Evolutionary conservation across 2,329 filamentous ascomycete genomes (phyloP), one percentile per base, ranked within the genome.

Genomic region (Septoria petroselini): DNA sequence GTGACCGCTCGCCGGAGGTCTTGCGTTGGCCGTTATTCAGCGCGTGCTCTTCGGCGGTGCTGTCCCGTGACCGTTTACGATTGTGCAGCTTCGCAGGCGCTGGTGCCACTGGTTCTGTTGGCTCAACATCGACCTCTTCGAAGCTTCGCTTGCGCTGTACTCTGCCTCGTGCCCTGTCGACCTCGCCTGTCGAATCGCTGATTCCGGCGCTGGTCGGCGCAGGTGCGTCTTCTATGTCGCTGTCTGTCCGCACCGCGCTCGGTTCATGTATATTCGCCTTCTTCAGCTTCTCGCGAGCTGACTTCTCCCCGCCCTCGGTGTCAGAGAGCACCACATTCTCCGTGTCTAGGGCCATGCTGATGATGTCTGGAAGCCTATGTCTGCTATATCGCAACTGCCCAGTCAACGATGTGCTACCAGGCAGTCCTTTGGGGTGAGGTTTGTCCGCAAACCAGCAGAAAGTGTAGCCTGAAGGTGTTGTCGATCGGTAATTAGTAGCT

Each of bases 201-300:
- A 65, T 63, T n/a, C 52, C 55, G 21, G 68, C 65, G 34, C 45
- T 34, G 7, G 45, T 41, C 15, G 45, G 45, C 17, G 37, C 45
- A 41, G 45, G 45, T 14, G 30, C 37, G n/a, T 48, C 29, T 34
- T 17, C 27, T 19, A 48, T 33, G n/a, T 52, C 46, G 18, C 42
- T 31, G 31, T 75, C 76, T 17, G 40, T 18, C 35, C 41, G 46
- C 3, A 41, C n/a, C 7, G 48, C 48, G 17, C 48, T 48, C 14
- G 50, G 44, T 17, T 48, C 50, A 23, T 53, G 44, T 48, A 84
- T 81, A n/a, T 77, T 74, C 3, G 81, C 81, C 60, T 83, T 77
- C 65, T 81, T 77, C 46, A 84, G 69, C 66, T 82, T 79, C 63
- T 83, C 76, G 50, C 81, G 71, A 30, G 82, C 77, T 7, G 79